These are phyloP conservation scores for Camillea tinctor DNA, from an alignment of 2,329 filamentous ascomycete species.

Conservation along the genomic window DNA sequence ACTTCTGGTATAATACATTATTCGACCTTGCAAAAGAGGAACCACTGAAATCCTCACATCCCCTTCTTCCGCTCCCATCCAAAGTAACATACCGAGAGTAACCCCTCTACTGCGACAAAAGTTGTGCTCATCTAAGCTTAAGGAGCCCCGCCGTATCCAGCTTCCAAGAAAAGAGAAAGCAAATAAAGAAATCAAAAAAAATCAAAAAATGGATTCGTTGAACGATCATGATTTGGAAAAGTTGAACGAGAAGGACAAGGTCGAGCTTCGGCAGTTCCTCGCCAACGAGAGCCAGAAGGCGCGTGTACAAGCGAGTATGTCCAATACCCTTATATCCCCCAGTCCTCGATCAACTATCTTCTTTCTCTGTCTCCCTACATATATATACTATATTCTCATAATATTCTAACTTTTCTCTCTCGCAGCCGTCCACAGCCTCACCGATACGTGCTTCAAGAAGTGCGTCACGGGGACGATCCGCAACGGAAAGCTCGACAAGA, in stretches of 20 bases:
- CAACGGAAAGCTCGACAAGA: conserved; percentile 68
- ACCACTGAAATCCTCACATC: too few species aligned
- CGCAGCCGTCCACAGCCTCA: conserved; percentile 54
- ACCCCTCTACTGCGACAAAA: too few species aligned
- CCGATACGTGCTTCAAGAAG: conserved; percentile 90
- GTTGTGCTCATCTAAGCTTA: too few species aligned
- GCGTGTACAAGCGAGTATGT: conserved; percentile 60
- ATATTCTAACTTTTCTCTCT: not conserved
- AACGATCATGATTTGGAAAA: conserved; percentile 65
- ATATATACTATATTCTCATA: not conserved
- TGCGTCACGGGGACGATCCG: conserved; percentile 77
- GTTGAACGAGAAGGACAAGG: conserved; percentile 79
- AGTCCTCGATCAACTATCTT: too few species aligned
- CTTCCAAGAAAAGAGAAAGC: not conserved
- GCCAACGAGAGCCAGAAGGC: conserved; percentile 82
- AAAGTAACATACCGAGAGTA: too few species aligned
- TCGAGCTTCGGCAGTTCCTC: conserved; percentile 84
- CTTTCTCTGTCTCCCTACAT: conserved; percentile 46
- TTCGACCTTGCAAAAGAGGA: too few species aligned
- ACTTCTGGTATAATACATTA: too few species aligned
- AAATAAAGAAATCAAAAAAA: conserved; percentile 13
- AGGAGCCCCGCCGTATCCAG: not conserved
- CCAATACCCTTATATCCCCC: conserved; percentile 7
- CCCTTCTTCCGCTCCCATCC: too few species aligned
- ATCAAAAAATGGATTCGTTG: conserved; percentile 36